These are phyloP conservation scores for Hypoxylon trugodes DNA, from an alignment of 495 filamentous ascomycete species.

Conservation along the genomic window DNA sequence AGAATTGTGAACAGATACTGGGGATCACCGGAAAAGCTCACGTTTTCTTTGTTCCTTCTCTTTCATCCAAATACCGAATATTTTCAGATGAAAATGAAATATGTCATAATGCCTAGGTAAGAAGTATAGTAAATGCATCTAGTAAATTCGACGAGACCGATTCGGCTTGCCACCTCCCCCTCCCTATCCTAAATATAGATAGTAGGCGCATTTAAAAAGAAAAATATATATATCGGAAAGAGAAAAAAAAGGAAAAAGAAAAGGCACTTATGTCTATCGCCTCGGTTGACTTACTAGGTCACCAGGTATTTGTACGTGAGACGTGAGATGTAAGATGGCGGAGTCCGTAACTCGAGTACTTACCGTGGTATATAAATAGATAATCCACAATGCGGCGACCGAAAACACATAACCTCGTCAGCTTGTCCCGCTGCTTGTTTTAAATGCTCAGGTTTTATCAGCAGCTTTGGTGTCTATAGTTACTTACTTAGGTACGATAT, in stretches of 20 bases:
- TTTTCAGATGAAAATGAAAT: too few relatives aligned
- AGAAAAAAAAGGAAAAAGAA: constrained; percentile 6
- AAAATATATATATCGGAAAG: too few relatives aligned
- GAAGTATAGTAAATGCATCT: too few relatives aligned
- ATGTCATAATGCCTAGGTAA: too few relatives aligned
- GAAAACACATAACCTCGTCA: background rate
- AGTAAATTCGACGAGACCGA: background rate
- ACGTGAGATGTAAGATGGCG: constrained; percentile 24
- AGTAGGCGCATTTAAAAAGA: background rate
- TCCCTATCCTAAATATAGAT: background rate
- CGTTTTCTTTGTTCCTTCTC: too few relatives aligned
- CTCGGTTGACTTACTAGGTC: background rate
- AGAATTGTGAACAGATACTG: too few relatives aligned
- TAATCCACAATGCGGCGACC: background rate
- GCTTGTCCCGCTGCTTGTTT: background rate
- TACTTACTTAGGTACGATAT: too few relatives aligned
- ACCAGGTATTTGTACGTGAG: constrained; percentile 1
- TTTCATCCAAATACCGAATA: too few relatives aligned
- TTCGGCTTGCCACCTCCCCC: background rate
- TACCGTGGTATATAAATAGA: background rate
- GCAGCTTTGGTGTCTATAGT: background rate
- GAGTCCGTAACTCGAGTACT: constrained; percentile 13
- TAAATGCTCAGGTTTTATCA: background rate
- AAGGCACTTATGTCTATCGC: background rate
- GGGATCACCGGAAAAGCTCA: too few relatives aligned